A percentile compares a stretch with the other conserved stretches of the same genome.
These are phyloP conservation scores for Xylaria sp. DNA, from an alignment of 2,329 filamentous ascomycete genomes.

Conservation along the genomic window DNA sequence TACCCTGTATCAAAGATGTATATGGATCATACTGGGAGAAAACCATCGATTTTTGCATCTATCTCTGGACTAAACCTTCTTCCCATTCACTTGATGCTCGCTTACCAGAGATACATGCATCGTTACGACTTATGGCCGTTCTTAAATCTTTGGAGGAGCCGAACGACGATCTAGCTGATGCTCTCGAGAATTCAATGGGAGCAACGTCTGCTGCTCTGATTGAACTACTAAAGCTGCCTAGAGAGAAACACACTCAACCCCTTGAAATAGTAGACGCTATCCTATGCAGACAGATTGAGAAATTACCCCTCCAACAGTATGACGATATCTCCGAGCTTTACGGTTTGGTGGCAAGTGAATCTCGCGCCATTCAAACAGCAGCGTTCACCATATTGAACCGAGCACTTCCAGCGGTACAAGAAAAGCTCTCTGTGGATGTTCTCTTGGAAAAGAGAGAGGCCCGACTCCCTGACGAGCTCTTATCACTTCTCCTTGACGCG, in stretches of 20 bases:
- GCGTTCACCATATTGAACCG: slow-evolving; percentile 84
- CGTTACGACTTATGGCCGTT: slow-evolving; percentile 74
- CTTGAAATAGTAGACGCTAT: slow-evolving; percentile 79
- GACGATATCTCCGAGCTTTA: slow-evolving; percentile 77
- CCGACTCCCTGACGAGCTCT: slow-evolving; percentile 81
- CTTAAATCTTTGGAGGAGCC: slow-evolving; percentile 74
- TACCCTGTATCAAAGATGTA: slow-evolving; percentile 81
- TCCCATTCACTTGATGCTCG: slow-evolving; percentile 58
- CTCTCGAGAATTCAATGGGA: slow-evolving; percentile 70
- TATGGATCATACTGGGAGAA: slow-evolving; percentile 90
- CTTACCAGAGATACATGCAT: slow-evolving; percentile 75
- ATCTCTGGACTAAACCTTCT: slow-evolving; percentile 65
- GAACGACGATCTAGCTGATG: slow-evolving; percentile 88
- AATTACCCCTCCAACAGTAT: slow-evolving; percentile 70
- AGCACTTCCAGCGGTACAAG: slow-evolving; percentile 81
- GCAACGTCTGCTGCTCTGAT: slow-evolving; percentile 69
- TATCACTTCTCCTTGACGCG: slow-evolving; percentile 84
- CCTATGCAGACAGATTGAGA: slow-evolving; percentile 74
- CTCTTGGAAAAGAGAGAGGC: slow-evolving; percentile 77
- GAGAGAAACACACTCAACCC: slow-evolving; percentile 67
- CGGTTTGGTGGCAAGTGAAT: slow-evolving; percentile 79
- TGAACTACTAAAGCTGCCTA: slow-evolving; percentile 67
- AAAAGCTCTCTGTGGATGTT: slow-evolving; percentile 82
- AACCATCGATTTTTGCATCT: slow-evolving; percentile 67
- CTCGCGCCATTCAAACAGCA: slow-evolving; percentile 78